Conservation (phyloP, 1,284 basidiomycete genomes). For the Polyporus tsugae region DNA sequence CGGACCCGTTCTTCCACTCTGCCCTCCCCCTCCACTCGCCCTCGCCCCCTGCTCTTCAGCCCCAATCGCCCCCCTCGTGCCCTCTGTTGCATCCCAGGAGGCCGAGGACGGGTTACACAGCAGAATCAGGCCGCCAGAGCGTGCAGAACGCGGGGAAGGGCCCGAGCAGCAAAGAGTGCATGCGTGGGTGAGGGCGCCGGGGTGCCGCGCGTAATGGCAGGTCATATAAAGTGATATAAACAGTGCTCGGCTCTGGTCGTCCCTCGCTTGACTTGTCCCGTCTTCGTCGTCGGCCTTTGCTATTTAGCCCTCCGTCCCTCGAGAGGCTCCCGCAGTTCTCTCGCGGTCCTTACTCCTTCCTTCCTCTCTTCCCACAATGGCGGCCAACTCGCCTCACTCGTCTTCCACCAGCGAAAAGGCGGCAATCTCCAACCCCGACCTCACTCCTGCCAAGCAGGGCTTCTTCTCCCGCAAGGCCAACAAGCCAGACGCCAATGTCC, state of each 20-base stretch:
- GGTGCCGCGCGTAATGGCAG: constrained; percentile 9
- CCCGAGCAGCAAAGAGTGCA: background rate
- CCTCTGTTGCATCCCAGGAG: background rate
- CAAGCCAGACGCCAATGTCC: constrained; percentile 13
- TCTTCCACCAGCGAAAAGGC: constrained; percentile 26
- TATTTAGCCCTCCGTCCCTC: constrained; percentile 16
- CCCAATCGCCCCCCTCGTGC: background rate
- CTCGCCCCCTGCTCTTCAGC: background rate
- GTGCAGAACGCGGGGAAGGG: background rate
- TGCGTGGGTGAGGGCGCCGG: background rate
- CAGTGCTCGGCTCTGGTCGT: background rate
- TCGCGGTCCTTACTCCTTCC: constrained; percentile 15
- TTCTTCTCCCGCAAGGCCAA: constrained; percentile 33
- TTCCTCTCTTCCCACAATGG: constrained; percentile 22
- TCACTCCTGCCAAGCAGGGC: constrained; percentile 26
- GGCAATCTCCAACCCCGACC: background rate
- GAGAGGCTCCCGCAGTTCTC: background rate
- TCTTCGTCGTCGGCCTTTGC: constrained; percentile 8
- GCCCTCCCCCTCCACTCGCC: background rate
- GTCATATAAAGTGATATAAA: constrained; percentile 15
- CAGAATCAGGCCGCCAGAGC: background rate
- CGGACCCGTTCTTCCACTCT: background rate
- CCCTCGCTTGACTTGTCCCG: constrained; percentile 6
- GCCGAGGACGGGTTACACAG: background rate
- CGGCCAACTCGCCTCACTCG: constrained; percentile 30